Percentiles rank a stretch among this genome's conserved stretches.
phyloP scores from a whole-genome alignment of 208 protist species.

The Crithidia brevicula region DNA sequence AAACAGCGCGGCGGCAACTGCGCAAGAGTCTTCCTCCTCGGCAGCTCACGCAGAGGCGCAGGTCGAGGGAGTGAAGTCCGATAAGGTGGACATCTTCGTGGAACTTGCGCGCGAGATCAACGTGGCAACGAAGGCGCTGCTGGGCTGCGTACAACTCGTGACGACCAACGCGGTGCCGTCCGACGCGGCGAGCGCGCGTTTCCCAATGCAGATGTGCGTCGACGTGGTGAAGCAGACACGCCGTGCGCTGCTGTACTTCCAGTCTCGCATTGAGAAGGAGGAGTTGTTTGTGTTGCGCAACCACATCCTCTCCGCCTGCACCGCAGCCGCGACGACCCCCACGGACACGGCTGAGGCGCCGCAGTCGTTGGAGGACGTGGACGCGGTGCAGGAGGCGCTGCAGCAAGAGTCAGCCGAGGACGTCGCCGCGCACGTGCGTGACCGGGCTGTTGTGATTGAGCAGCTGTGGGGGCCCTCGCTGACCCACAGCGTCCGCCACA shows the following conservation, averaged over 20 bases:
- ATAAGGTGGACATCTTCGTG: conserved; percentile 34
- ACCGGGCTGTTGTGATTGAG: conserved; percentile 40
- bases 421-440: conserved; percentile 24
- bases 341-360: neutral
- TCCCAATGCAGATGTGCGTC: conserved; percentile 69
- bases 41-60: neutral
- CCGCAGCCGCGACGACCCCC: neutral
- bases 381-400: conserved; percentile 16
- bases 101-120: conserved; percentile 56
- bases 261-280: conserved; percentile 43
- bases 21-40: neutral
- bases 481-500: conserved; percentile 43
- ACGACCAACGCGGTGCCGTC: conserved; percentile 45
- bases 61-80: neutral
- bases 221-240: conserved; percentile 73
- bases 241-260: conserved; percentile 57
- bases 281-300: conserved; percentile 22
- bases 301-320: conserved; percentile 4
- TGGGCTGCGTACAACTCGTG: conserved; percentile 59
- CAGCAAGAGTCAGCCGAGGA: conserved; percentile 20
- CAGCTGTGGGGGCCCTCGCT: conserved; percentile 62
- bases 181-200: conserved; percentile 57
- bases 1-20: too few relatives aligned
- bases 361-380: conserved; percentile 1
- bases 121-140: conserved; percentile 53